These are phyloP conservation scores for Cetradonia linearis DNA, from an alignment of 495 filamentous ascomycete species.

Conservation along the genomic window DNA sequence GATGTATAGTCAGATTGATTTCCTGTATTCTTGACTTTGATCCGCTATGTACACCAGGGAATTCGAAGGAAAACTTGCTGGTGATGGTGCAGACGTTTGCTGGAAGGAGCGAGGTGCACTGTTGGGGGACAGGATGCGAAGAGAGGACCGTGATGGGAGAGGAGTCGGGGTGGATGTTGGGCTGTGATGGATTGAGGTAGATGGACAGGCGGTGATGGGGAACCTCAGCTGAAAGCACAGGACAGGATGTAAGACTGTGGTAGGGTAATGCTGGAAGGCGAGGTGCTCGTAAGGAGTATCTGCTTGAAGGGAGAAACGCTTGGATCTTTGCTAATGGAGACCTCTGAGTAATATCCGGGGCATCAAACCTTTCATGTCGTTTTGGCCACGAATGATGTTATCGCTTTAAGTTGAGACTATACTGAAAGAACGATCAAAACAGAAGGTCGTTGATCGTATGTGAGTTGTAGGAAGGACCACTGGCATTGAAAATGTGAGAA, in stretches of 20 bases:
- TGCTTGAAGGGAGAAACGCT: slow-evolving; percentile 15
- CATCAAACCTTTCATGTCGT: slow-evolving; percentile 16
- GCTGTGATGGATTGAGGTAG: slow-evolving; percentile 16
- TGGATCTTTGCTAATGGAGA: slow-evolving; percentile 18
- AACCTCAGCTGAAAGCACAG: slow-evolving; percentile 19
- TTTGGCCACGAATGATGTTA: background rate
- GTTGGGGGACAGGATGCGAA: slow-evolving; percentile 21
- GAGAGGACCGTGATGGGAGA: slow-evolving; percentile 28
- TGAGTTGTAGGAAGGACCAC: slow-evolving; percentile 4
- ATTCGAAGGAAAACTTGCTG: slow-evolving; percentile 87
- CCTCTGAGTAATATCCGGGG: slow-evolving; percentile 3
- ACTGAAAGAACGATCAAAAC: background rate
- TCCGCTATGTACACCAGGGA: slow-evolving; percentile 81
- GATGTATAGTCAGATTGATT: slow-evolving; percentile 33
- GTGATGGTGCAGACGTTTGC: slow-evolving; percentile 34
- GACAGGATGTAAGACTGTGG: slow-evolving; percentile 15
- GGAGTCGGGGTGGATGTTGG: slow-evolving; percentile 23
- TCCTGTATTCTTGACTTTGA: slow-evolving; percentile 39
- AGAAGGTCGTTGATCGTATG: background rate
- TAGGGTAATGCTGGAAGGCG: slow-evolving; percentile 20
- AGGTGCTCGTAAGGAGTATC: slow-evolving; percentile 18
- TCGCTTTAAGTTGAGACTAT: background rate
- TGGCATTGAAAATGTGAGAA: slow-evolving; percentile 5
- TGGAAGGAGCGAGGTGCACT: slow-evolving; percentile 21
- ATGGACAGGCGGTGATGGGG: slow-evolving; percentile 18